A percentile compares a stretch with the other conserved stretches of the same genome.
These are phyloP conservation scores for Elongisporangium senticosum DNA, from an alignment of 352 stramenopile genomes.

Conservation along the genomic window DNA sequence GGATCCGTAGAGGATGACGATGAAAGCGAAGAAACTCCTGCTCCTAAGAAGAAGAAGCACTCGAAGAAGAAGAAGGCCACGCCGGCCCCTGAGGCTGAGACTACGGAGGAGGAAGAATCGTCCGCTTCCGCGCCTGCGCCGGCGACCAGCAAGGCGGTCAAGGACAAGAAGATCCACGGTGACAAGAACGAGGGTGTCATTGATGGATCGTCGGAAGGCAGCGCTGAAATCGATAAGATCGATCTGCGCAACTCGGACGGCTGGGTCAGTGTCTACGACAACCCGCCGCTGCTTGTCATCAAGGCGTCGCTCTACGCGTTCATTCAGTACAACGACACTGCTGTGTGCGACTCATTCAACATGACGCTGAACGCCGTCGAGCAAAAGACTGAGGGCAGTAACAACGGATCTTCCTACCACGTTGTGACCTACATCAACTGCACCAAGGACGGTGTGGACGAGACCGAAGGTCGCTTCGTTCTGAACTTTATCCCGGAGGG, in stretches of 20 bases:
- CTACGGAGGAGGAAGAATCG: conserved; percentile 1
- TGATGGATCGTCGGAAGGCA: conserved; percentile 73
- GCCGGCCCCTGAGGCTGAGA: conserved; percentile 1
- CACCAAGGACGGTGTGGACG: conserved; percentile 64
- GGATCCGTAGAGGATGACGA: conserved; percentile 13
- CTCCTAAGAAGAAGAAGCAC: conserved; percentile 9
- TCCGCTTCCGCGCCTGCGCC: not conserved
- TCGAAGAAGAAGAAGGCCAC: conserved; percentile 31
- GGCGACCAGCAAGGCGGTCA: conserved; percentile 13
- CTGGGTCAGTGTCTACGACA: conserved; percentile 78
- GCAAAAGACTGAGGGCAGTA: conserved; percentile 70
- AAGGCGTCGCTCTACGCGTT: conserved; percentile 85
- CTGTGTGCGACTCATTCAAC: conserved; percentile 81
- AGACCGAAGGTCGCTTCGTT: conserved; percentile 73
- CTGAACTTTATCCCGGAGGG: conserved; percentile 83
- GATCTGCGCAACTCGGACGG: conserved; percentile 62
- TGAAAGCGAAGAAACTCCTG: conserved; percentile 10
- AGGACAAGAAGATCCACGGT: conserved; percentile 72
- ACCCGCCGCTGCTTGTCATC: conserved; percentile 74
- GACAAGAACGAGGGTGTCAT: conserved; percentile 73
- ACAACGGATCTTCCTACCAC: conserved; percentile 66
- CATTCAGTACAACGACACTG: conserved; percentile 79
- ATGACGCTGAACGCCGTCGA: conserved; percentile 85
- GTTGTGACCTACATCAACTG: conserved; percentile 85
- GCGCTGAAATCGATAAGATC: conserved; percentile 82